Conservation (phyloP, 164 flowering plant genomes). For the Buxus sempervirens region DNA sequence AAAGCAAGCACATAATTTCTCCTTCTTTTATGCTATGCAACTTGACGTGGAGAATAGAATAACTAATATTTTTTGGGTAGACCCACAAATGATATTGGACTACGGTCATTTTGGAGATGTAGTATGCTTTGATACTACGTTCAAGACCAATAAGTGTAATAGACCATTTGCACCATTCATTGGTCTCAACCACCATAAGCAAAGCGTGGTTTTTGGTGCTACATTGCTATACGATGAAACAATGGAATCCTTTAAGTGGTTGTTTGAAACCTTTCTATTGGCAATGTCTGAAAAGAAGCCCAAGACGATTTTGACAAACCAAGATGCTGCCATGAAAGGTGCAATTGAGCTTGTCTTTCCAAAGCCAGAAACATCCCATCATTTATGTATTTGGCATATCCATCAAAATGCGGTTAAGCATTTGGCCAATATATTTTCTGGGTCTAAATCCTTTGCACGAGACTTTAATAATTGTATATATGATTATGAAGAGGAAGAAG, state of each 20-base stretch:
- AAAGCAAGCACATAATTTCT: too few species aligned
- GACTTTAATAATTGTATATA: not conserved
- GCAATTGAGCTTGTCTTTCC: slow-evolving; percentile 3
- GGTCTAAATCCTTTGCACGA: not conserved
- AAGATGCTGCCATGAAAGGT: slow-evolving; percentile 1
- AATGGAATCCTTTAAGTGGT: not conserved
- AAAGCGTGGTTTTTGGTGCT: not conserved
- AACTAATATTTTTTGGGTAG: too few species aligned
- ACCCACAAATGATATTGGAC: too few species aligned
- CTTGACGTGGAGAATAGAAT: too few species aligned
- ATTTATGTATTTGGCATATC: too few species aligned
- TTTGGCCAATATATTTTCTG: too few species aligned
- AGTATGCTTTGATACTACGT: too few species aligned
- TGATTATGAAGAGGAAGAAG: not conserved
- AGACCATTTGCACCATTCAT: not conserved
- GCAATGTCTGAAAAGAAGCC: slow-evolving; percentile 4
- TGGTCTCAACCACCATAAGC: not conserved
- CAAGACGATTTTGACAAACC: slow-evolving; percentile 10
- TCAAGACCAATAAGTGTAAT: too few species aligned
- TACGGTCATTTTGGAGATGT: too few species aligned
- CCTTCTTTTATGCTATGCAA: too few species aligned
- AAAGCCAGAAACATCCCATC: not conserved
- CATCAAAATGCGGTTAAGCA: too few species aligned
- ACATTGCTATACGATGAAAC: not conserved
- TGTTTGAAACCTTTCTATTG: not conserved